Base-by-base conservation (phyloP, 2,329 filamentous ascomycete genomes). In the Aspergillus latus region DNA sequence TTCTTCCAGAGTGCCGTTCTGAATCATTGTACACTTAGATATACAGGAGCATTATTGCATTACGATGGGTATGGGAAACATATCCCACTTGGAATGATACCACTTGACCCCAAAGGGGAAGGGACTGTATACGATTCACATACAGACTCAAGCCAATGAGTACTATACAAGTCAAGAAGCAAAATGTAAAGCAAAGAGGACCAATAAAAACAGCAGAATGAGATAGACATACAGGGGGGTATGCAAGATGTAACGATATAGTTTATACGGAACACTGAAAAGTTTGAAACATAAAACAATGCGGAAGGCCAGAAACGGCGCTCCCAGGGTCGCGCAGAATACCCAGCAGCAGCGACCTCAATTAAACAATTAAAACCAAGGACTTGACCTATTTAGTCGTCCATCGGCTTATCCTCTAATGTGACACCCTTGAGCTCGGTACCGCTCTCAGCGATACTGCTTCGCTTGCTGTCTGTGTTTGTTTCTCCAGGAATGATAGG, bases 361-460 rank as follows among this genome's bases (percentile, higher is more conserved):
- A 28, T 28, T 8, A 10, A 10, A 10, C 30, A 32, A 36, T 3
- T 6, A 36, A 3, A 5, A 37, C 5, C 34, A 13, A 13, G 13
- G n/a, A 21, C 10, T 11, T 11, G 11, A 15, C 10, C 13, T 11
- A 45, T 7, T 50, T 48, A 39, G 26, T 52, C 87, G 74, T 90
- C 87, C 86, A 91, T 90, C n/a, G 88, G 86, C 73, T 84, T 86
- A 71, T 92, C 88, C 66, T 85, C 84, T 66, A 92, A 77, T 63
- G 85, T 87, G 42, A 91, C 87, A 5, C 86, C 72, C 45, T 75
- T 72, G 57, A 71, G 70, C 61, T 77, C 34, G 8, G 34, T 37
- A 3, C 2, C 74, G 57, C 69, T 71, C 40, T 72, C 72, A 15
- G 66, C 71, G 46, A 74, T 48, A 60, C 71, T 73, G 57, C 68